Evolutionary conservation across 2,329 filamentous ascomycete genomes (phyloP).

Genomic region (Blastomyces parvus): DNA sequence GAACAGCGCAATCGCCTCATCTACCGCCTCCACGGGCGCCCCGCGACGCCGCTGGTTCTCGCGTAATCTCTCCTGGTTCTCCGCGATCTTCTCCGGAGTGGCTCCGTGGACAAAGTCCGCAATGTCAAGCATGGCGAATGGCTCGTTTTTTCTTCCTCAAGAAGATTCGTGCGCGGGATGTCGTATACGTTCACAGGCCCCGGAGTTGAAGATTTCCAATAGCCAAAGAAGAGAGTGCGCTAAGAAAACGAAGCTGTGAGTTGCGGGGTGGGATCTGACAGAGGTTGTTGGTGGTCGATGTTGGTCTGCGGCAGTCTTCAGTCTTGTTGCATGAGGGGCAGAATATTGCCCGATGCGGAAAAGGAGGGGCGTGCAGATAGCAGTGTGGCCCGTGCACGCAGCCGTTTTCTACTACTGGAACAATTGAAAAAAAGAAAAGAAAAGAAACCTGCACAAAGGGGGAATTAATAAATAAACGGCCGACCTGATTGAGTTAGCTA

Average conservation of each 20-base stretch:
- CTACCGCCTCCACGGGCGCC: conserved; percentile 73
- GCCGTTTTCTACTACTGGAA: no score
- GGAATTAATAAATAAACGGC: no score
- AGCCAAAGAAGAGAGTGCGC: background rate
- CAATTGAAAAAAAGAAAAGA: no score
- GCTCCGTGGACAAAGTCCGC: conserved; percentile 80
- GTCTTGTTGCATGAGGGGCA: background rate
- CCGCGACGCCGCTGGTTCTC: conserved; percentile 78
- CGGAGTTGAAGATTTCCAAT: no score
- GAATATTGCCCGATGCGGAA: no score
- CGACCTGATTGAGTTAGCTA: no score
- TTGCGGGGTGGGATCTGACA: background rate
- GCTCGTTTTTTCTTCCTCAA: background rate
- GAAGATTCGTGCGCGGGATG: background rate
- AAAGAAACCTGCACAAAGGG: no score
- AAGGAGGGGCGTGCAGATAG: background rate
- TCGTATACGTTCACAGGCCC: no score
- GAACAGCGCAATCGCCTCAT: conserved; percentile 80
- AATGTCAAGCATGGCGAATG: conserved; percentile 58
- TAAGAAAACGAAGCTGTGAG: background rate
- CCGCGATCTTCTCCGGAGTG: conserved; percentile 81
- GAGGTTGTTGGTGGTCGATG: background rate
- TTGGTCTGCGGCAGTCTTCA: background rate
- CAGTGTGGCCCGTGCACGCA: background rate
- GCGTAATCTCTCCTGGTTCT: conserved; percentile 59